Evolutionary conservation across 176 grass and related monocot genomes (phyloP).

Genomic region (Triticum monococcum): DNA sequence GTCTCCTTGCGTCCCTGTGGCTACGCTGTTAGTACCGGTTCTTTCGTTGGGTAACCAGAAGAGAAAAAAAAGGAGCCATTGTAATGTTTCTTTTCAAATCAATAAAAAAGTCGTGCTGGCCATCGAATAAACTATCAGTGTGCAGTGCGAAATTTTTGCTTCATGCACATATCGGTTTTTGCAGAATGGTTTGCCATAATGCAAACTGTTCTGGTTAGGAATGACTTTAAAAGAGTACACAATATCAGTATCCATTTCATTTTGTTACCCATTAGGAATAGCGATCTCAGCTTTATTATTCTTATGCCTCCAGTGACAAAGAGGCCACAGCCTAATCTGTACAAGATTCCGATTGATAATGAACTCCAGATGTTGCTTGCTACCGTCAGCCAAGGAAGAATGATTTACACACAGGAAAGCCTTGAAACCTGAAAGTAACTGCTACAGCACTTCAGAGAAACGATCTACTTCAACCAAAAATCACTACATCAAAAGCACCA

Average conservation of each 20-base stretch:
- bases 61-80: background rate
- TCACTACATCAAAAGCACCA: background rate
- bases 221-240: background rate
- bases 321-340: background rate
- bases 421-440: background rate
- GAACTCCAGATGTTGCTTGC: background rate
- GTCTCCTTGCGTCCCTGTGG: background rate
- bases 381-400: slow-evolving; percentile 22
- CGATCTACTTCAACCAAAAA: background rate
- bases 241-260: background rate
- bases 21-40: background rate
- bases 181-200: background rate
- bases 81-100: background rate
- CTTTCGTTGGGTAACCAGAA: background rate
- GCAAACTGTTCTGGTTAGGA: background rate
- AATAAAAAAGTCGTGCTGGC: background rate
- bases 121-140: background rate
- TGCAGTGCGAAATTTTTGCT: background rate
- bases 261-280: background rate
- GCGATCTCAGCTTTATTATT: background rate
- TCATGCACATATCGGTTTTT: background rate
- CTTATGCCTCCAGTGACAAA: background rate
- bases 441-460: slow-evolving; percentile 1
- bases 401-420: slow-evolving; percentile 3
- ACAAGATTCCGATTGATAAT: background rate